Base-by-base conservation (phyloP, 164 flowering plant genomes). In the Chimonanthus praecox region DNA sequence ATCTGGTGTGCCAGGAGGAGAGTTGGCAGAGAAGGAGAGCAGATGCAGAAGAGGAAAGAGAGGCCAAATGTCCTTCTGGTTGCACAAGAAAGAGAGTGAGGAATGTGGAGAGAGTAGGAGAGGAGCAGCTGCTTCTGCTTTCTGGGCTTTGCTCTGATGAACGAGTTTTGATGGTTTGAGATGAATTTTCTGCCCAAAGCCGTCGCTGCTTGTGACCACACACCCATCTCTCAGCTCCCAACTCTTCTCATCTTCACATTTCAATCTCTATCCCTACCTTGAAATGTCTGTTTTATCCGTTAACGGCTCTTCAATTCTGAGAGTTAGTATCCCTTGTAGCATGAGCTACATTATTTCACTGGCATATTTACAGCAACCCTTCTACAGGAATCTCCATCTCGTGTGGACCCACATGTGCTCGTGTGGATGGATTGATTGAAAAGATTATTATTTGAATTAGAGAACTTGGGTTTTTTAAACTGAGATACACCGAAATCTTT, bases 51-150 rank as follows among this genome's bases (percentile, higher is more conserved):
- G 68, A 45, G n/a, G 68, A 66, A 6, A 45, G 68, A 16, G 7
- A 72, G 69, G 11, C 44, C 20, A 15, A 72, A n/a, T 47, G 46
- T 64, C 67, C 74, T 72, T 13, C 58, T 64, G 18, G 18, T 45
- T 44, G 16, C 11, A 33, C 48, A 44, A 13, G 47, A 6, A 3
- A 66, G n/a, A 7, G 11, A 11, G 68, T n/a, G 47, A 44, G 49
- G 68, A 66, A n/a, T 54, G 15, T 47, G 45, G 47, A n/a, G 45
- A 10, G 47, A 44, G 16, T n/a, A 64, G 47, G 45, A 66, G 68
- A 5, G 48, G 47, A 45, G 7, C n/a, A 45, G 47, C 33, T 33
- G 33, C 33, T 33, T 33, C 33, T 33, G 33, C 11, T 44, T 43
- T 11, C n/a, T 13, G 68, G 21, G 47, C 47, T 66, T 66, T 11